Percentiles rank a stretch among this genome's conserved stretches.
Evolutionary conservation across 768 basidiomycete species (phyloP).

Genomic region (Amyloporia xantha): DNA sequence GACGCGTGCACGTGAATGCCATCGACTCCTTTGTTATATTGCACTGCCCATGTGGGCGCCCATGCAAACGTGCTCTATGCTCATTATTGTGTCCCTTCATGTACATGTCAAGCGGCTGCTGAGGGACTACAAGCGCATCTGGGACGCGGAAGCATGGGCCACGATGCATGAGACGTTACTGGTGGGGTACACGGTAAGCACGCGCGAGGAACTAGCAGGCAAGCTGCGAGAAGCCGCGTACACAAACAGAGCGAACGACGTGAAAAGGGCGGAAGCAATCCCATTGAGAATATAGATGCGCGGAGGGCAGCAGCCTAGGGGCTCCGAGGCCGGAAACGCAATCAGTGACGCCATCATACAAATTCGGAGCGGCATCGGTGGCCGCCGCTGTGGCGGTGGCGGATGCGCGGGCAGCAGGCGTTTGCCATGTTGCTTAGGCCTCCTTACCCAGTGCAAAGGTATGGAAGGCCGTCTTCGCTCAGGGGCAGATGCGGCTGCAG

Average conservation of each 20-base stretch:
- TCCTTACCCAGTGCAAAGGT: constrained; percentile 39
- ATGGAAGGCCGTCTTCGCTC: constrained; percentile 38
- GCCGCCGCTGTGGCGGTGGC: constrained; percentile 1
- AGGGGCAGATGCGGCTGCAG: constrained; percentile 12
- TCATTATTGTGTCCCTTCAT: too few species aligned
- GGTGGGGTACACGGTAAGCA: constrained; percentile 33
- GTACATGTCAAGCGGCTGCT: constrained; percentile 28
- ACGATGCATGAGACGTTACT: constrained; percentile 42
- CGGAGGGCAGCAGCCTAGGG: not conserved
- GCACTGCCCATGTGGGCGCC: not conserved
- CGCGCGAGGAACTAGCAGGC: constrained; percentile 12
- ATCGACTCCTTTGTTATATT: too few species aligned
- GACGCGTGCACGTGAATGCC: not conserved
- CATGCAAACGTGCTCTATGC: not conserved
- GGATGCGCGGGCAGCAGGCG: constrained; percentile 15
- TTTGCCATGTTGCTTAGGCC: constrained; percentile 35
- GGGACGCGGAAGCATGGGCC: constrained; percentile 28
- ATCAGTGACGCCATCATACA: not conserved
- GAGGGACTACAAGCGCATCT: constrained; percentile 38
- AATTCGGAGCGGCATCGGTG: not conserved
- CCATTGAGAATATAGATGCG: not conserved
- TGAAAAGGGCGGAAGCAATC: too few species aligned
- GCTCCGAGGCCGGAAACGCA: constrained; percentile 2
- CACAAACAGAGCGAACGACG: too few species aligned
- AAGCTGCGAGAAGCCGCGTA: not conserved